These are phyloP conservation scores for Pneumocystis oryctolagi DNA, from an alignment of 1,139 yeast species.

Conservation along the genomic window DNA sequence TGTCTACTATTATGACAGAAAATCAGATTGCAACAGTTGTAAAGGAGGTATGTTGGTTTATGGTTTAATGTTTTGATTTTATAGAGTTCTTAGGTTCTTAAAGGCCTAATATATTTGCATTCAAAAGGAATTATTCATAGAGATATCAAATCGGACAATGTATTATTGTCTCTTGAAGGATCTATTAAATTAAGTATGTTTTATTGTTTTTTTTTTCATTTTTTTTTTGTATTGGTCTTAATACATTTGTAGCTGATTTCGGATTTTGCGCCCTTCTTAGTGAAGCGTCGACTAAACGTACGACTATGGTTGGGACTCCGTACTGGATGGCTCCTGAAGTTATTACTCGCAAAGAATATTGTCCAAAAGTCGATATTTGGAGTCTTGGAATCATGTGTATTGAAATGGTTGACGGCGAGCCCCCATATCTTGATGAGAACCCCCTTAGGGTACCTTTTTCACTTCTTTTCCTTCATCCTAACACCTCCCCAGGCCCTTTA, in stretches of 20 bases:
- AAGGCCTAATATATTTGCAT: conserved; percentile 76
- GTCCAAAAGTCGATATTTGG: conserved; percentile 96
- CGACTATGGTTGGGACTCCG: conserved; percentile 99
- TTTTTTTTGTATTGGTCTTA: neutral
- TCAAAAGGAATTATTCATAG: conserved; percentile 90
- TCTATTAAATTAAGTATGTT: conserved; percentile 61
- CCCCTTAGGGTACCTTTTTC: conserved; percentile 36
- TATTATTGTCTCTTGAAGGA: conserved; percentile 66
- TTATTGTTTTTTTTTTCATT: conserved; percentile 34
- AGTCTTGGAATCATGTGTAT: conserved; percentile 93
- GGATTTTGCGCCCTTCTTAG: conserved; percentile 94
- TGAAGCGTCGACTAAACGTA: conserved; percentile 70
- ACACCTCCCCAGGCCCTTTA: conserved; percentile 50
- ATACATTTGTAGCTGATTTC: conserved; percentile 24
- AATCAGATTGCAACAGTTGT: conserved; percentile 97
- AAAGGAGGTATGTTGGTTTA: conserved; percentile 44
- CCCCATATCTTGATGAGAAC: conserved; percentile 89
- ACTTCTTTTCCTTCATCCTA: conserved; percentile 19
- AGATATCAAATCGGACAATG: conserved; percentile 90
- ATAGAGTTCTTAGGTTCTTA: conserved; percentile 23
- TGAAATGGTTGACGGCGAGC: conserved; percentile 98
- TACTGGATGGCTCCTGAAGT: conserved; percentile 99
- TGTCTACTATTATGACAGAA: conserved; percentile 89
- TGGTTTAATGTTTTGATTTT: neutral
- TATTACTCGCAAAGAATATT: conserved; percentile 83